phyloP scores from a whole-genome alignment of 2,329 filamentous ascomycete species.

The Diaporthe citri region DNA sequence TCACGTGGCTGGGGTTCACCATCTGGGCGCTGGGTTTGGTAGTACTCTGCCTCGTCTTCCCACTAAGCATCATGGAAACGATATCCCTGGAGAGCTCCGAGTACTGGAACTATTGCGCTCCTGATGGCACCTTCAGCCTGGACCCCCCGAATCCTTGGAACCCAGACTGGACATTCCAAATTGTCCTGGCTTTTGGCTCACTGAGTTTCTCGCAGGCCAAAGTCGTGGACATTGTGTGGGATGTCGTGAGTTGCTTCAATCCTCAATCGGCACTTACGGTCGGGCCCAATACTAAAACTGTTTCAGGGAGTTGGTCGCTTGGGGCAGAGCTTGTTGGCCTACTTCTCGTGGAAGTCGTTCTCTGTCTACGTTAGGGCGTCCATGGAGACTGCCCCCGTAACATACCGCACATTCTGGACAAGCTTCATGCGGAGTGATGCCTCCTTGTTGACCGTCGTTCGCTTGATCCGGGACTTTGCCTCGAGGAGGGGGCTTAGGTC shows the following conservation, averaged over 20 bases:
- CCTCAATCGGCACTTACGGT: too few relatives aligned
- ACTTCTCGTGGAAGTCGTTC: slow-evolving; percentile 47
- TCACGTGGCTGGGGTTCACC: background rate
- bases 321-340: slow-evolving; percentile 46
- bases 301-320: slow-evolving; percentile 46
- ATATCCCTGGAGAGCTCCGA: background rate
- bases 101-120: slow-evolving; percentile 15
- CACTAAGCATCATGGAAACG: background rate
- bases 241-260: slow-evolving; percentile 43
- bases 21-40: background rate
- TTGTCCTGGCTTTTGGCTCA: slow-evolving; percentile 41
- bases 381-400: slow-evolving; percentile 45
- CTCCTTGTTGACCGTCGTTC: slow-evolving; percentile 41
- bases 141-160: slow-evolving; percentile 37
- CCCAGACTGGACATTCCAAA: slow-evolving; percentile 43
- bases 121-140: slow-evolving; percentile 19
- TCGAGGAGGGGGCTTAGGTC: slow-evolving; percentile 42
- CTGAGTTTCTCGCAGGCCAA: slow-evolving; percentile 46
- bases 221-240: slow-evolving; percentile 46
- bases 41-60: background rate
- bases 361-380: slow-evolving; percentile 45
- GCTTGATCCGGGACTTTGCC: slow-evolving; percentile 42
- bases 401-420: slow-evolving; percentile 46
- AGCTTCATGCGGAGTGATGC: slow-evolving; percentile 44
- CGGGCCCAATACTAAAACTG: background rate